Conservation (phyloP, 371 early-diverging fungal genomes). For the Lichtheimia hyalospora region DNA sequence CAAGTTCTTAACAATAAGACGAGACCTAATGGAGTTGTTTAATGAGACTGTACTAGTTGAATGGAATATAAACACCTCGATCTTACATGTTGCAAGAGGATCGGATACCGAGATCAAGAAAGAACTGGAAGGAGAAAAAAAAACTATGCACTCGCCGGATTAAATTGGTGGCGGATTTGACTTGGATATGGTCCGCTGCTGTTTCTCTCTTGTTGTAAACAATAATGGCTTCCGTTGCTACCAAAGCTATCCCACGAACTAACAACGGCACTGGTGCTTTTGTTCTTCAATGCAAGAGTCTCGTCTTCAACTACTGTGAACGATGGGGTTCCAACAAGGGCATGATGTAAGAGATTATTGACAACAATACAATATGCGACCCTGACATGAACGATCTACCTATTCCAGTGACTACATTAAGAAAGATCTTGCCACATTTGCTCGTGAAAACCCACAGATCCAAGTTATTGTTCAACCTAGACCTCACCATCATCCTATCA, state of each 20-base stretch:
- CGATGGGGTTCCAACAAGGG: conserved; percentile 81
- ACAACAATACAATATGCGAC: background rate
- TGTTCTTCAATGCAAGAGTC: conserved; percentile 77
- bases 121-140: conserved; percentile 2
- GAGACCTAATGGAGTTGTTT: conserved; percentile 37
- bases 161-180: too few relatives aligned
- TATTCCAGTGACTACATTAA: conserved; percentile 67
- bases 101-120: background rate
- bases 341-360: conserved; percentile 61
- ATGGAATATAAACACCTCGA: too few relatives aligned
- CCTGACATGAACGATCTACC: background rate
- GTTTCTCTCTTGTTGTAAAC: background rate
- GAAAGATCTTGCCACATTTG: conserved; percentile 64
- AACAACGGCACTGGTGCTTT: conserved; percentile 85
- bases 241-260: conserved; percentile 30
- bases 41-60: too few relatives aligned
- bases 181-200: too few relatives aligned
- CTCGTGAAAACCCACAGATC: conserved; percentile 76
- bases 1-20: conserved; percentile 89
- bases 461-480: conserved; percentile 79
- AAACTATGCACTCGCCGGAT: too few relatives aligned
- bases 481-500: conserved; percentile 76
- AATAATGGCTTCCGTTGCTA: conserved; percentile 3
- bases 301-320: conserved; percentile 87
- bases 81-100: too few relatives aligned